Evolutionary conservation across 192 early-diverging fungal species (phyloP), one percentile per base, ranked within the genome.

Genomic region (Geranomyces michiganensis): DNA sequence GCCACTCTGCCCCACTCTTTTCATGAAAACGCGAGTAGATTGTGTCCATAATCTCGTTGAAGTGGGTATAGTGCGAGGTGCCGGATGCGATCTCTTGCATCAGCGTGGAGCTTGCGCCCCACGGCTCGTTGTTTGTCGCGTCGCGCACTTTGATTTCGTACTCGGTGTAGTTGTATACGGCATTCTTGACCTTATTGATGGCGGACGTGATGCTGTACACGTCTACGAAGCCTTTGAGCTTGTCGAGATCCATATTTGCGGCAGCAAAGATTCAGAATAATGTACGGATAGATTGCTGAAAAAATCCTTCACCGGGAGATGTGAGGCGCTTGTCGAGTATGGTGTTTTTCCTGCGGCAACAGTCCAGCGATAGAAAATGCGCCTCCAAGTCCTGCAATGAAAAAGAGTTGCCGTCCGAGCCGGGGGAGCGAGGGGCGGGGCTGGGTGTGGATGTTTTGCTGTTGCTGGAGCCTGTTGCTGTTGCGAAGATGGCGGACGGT

Each of bases 11-110:
- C 0, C 91, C 86, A 62, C 91, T 86, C 48, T 90, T 91, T 71
- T 99, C 95, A 53, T 91, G 87, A 71, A 96, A 88, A 22, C 90
- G 87, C 66, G 90, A 85, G 76, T 94, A 97, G 55, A 97, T 90
- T 31, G 91, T 92, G 0, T 94, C 85, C 94, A 99, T 96, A 67
- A 97, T 94, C 74, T 99, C 96, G 68, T 93, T 92, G 74, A 97
- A 96, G 70, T 92, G 82, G 84, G 92, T 89, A 67, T 89, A 90
- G 81, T 91, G 89, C 72, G 87, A 81, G 6, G 96, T 95, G 15
- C 86, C 93, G 65, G 91, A 85, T n/a, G 95, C 93, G 77, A 99
- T 92, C 62, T 99, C 96, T 65, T 90, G 86, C 92, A 96, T 96
- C 22, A 94, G 79, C 13, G 95, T 95, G 53, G 92, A 91, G 14